These are phyloP conservation scores for Gigaspora rosea DNA, from an alignment of 192 early-diverging fungal genomes.

Conservation along the genomic window DNA sequence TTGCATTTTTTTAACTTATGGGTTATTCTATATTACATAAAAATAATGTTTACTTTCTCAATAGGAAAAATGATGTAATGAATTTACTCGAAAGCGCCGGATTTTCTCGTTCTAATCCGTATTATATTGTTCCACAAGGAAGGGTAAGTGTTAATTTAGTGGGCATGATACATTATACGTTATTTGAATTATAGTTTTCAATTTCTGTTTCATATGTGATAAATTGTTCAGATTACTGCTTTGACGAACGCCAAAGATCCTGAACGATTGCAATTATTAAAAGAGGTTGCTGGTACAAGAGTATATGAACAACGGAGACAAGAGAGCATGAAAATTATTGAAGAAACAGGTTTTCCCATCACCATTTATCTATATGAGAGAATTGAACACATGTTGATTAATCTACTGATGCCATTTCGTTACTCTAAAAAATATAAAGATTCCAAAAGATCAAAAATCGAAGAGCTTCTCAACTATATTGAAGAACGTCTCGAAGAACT, in stretches of 20 bases:
- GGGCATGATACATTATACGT: too few species aligned
- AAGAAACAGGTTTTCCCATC: constrained; percentile 70
- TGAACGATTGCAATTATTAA: constrained; percentile 87
- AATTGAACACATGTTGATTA: too few species aligned
- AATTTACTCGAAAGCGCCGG: constrained; percentile 95
- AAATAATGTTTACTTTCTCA: neutral
- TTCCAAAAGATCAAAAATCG: constrained; percentile 82
- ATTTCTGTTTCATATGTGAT: neutral
- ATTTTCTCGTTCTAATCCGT: constrained; percentile 95
- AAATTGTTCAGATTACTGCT: constrained; percentile 69
- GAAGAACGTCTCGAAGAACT: constrained; percentile 87
- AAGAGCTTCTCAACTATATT: constrained; percentile 85
- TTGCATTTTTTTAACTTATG: neutral
- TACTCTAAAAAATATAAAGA: constrained; percentile 43
- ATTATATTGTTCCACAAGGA: constrained; percentile 99
- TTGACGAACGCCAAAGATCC: constrained; percentile 93
- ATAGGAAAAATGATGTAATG: constrained; percentile 87
- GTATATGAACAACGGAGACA: constrained; percentile 91
- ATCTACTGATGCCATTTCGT: too few species aligned
- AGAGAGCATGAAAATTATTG: constrained; percentile 90
- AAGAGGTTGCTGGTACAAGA: constrained; percentile 97
- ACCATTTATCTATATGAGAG: too few species aligned
- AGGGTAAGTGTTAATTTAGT: constrained; percentile 49
- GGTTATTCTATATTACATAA: neutral
- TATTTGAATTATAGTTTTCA: too few species aligned